These are phyloP conservation scores for Echria macrotheca DNA, from an alignment of 495 filamentous ascomycete genomes.

Conservation along the genomic window DNA sequence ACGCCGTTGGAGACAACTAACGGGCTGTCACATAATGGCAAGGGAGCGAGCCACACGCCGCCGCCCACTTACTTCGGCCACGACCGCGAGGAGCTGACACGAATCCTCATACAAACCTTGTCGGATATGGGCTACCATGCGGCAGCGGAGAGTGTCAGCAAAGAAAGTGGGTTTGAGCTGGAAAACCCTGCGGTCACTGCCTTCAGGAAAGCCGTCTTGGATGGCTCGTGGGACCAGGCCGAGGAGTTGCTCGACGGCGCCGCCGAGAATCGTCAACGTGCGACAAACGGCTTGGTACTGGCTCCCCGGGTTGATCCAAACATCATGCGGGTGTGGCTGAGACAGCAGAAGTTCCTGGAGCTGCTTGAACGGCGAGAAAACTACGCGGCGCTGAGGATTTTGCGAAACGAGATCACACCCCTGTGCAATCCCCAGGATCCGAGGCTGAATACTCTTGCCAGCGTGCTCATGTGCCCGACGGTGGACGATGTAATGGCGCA, in stretches of 20 bases:
- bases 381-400: slow-evolving; percentile 66
- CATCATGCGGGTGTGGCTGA: slow-evolving; percentile 62
- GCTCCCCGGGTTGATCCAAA: slow-evolving; percentile 40
- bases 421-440: slow-evolving; percentile 68
- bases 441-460: slow-evolving; percentile 76
- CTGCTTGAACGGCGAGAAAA: slow-evolving; percentile 73
- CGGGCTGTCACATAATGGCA: slow-evolving; percentile 34
- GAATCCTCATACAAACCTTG: slow-evolving; percentile 87
- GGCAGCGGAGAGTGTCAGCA: slow-evolving; percentile 65
- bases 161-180: slow-evolving; percentile 83
- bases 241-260: slow-evolving; percentile 71
- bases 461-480: slow-evolving; percentile 81
- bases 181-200: slow-evolving; percentile 80
- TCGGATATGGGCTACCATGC: slow-evolving; percentile 77
- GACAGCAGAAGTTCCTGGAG: slow-evolving; percentile 94
- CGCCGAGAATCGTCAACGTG: slow-evolving; percentile 43
- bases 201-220: slow-evolving; percentile 74
- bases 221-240: slow-evolving; percentile 78
- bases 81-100: slow-evolving; percentile 86
- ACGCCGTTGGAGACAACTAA: slow-evolving; percentile 27
- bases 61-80: slow-evolving; percentile 61
- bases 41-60: too few species aligned
- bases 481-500: slow-evolving; percentile 73
- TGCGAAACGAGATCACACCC: slow-evolving; percentile 84
- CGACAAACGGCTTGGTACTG: slow-evolving; percentile 41